These are phyloP conservation scores for Naganishia onofrii DNA, from an alignment of 768 basidiomycete species.

Conservation along the genomic window DNA sequence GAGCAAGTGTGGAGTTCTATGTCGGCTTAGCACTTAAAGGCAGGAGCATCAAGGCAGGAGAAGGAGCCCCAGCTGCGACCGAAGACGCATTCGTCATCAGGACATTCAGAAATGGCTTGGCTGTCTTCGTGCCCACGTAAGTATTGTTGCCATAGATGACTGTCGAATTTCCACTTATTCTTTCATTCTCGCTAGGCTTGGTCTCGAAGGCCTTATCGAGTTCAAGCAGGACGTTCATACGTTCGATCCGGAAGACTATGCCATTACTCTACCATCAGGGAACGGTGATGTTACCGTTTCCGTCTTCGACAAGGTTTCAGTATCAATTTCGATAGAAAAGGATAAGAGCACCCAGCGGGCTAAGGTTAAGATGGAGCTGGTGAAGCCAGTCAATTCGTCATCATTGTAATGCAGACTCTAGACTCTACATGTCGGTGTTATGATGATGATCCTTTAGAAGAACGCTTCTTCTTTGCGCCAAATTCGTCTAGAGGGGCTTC, in stretches of 20 bases:
- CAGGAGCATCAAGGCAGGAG: slow-evolving; percentile 50
- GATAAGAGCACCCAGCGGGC: slow-evolving; percentile 90
- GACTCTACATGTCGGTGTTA: not conserved
- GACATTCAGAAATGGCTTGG: slow-evolving; percentile 88
- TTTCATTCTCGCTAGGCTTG: slow-evolving; percentile 62
- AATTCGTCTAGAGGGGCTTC: slow-evolving; percentile 1
- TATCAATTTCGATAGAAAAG: slow-evolving; percentile 89
- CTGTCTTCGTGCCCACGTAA: slow-evolving; percentile 93
- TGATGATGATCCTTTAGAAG: not conserved
- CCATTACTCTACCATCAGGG: slow-evolving; percentile 64
- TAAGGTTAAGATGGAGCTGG: slow-evolving; percentile 62
- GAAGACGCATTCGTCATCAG: slow-evolving; percentile 67
- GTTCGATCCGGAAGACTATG: slow-evolving; percentile 89
- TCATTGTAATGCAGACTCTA: slow-evolving; percentile 32
- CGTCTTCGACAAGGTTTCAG: slow-evolving; percentile 89
- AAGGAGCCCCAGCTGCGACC: slow-evolving; percentile 29
- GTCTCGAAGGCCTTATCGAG: slow-evolving; percentile 87
- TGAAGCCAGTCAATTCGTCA: slow-evolving; percentile 43
- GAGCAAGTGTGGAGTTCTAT: slow-evolving; percentile 96
- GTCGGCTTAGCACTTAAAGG: slow-evolving; percentile 86
- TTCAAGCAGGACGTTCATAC: slow-evolving; percentile 79
- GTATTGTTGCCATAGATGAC: slow-evolving; percentile 48
- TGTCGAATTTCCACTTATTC: not conserved
- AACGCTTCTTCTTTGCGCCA: slow-evolving; percentile 17
- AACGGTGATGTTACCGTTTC: slow-evolving; percentile 62